phyloP scores from a whole-genome alignment of 768 basidiomycete genomes.

The Leccinum disarticulatum region DNA sequence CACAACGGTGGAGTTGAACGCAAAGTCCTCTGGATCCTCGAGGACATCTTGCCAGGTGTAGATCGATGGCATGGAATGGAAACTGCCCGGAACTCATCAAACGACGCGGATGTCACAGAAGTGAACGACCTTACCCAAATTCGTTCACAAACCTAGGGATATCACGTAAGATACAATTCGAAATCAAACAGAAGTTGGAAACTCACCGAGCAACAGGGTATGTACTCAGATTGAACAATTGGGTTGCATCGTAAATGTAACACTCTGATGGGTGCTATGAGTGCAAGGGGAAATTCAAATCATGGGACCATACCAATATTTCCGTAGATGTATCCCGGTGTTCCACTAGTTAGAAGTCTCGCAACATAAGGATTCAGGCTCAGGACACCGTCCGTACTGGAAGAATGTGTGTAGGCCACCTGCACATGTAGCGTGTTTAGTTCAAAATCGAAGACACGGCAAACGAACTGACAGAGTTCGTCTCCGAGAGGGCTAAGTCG shows the following conservation, averaged over 20 bases:
- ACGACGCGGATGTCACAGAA: not conserved
- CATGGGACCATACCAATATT: constrained; percentile 41
- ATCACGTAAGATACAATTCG: not conserved
- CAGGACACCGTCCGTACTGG: constrained; percentile 57
- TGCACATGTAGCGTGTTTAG: constrained; percentile 12
- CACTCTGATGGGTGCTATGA: constrained; percentile 38
- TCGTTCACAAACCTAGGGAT: constrained; percentile 52
- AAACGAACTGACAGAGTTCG: constrained; percentile 42
- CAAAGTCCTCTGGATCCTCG: constrained; percentile 47
- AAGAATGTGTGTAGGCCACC: constrained; percentile 36
- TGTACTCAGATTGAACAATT: constrained; percentile 54
- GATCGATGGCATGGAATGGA: constrained; percentile 64
- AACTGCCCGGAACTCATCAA: constrained; percentile 31
- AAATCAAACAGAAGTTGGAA: too few species aligned
- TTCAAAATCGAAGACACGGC: not conserved
- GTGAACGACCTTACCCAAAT: constrained; percentile 44
- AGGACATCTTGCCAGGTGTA: constrained; percentile 62
- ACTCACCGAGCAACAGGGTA: constrained; percentile 48
- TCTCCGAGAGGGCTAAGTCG: constrained; percentile 44
- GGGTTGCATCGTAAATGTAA: constrained; percentile 53
- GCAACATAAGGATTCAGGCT: constrained; percentile 54
- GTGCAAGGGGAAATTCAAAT: not conserved
- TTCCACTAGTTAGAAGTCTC: constrained; percentile 46
- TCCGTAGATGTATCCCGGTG: constrained; percentile 53
- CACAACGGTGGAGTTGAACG: constrained; percentile 58